Conservation (phyloP, 2,329 filamentous ascomycete genomes). For the Fusarium bactridioides region DNA sequence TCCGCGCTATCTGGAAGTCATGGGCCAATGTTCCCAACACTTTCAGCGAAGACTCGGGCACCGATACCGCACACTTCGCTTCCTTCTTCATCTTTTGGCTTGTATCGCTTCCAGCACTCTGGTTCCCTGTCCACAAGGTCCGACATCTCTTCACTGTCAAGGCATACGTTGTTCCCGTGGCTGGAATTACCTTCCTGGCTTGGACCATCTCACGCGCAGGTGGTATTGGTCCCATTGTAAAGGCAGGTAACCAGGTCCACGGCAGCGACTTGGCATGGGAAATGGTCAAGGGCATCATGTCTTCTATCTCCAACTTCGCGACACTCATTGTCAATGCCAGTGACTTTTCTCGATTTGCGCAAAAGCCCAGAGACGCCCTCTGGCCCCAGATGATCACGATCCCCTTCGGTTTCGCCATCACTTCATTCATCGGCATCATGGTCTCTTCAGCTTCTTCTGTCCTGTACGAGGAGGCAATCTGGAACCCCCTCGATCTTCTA, state of each 20-base stretch:
- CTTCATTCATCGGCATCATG: conserved; percentile 84
- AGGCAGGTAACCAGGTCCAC: conserved; percentile 67
- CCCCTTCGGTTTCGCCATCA: conserved; percentile 75
- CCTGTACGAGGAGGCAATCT: conserved; percentile 72
- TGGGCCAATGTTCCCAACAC: conserved; percentile 73
- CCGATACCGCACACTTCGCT: conserved; percentile 76
- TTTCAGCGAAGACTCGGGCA: conserved; percentile 71
- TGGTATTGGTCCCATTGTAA: conserved; percentile 83
- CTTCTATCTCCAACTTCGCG: conserved; percentile 88
- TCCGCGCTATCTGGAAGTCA: conserved; percentile 80
- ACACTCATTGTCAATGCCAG: conserved; percentile 85
- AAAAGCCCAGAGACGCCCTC: conserved; percentile 76
- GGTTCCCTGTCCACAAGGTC: conserved; percentile 88
- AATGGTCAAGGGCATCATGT: conserved; percentile 87
- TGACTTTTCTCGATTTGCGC: conserved; percentile 85
- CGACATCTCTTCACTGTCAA: conserved; percentile 93
- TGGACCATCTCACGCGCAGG: conserved; percentile 86
- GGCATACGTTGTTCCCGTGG: conserved; percentile 81
- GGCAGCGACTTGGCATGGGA: conserved; percentile 81
- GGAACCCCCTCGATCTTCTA: conserved; percentile 76
- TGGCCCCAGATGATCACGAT: conserved; percentile 83
- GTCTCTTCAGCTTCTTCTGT: conserved; percentile 77
- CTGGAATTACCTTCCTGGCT: conserved; percentile 86
- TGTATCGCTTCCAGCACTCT: conserved; percentile 80
- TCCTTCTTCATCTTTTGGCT: conserved; percentile 92